These are phyloP conservation scores for Bryoglossum gracile DNA, from an alignment of 495 filamentous ascomycete genomes.

Conservation along the genomic window DNA sequence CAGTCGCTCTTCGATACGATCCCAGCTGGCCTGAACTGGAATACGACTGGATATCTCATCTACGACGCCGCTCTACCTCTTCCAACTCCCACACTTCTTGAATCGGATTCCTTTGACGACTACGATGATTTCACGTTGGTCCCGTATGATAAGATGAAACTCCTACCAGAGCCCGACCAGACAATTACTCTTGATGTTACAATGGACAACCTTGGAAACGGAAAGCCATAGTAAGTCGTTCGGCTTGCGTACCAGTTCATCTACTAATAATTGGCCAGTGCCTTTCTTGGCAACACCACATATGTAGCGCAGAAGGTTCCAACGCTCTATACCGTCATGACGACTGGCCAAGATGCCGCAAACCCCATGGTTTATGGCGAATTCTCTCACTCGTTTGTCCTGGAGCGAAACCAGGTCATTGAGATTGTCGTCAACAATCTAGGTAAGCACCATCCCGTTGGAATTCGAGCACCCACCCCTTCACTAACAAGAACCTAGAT, in stretches of 20 bases:
- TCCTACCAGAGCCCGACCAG: slow-evolving; percentile 52
- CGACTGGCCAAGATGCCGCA: slow-evolving; percentile 52
- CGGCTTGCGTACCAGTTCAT: neutral
- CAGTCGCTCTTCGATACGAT: slow-evolving; percentile 64
- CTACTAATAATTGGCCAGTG: slow-evolving; percentile 33
- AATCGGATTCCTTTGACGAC: slow-evolving; percentile 50
- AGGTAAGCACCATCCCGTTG: slow-evolving; percentile 23
- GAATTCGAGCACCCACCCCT: neutral
- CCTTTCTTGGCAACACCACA: slow-evolving; percentile 75
- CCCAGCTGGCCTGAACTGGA: slow-evolving; percentile 59
- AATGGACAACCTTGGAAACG: slow-evolving; percentile 61
- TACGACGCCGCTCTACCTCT: slow-evolving; percentile 57
- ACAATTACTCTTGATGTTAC: slow-evolving; percentile 55
- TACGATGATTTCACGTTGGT: slow-evolving; percentile 70
- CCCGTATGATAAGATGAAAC: slow-evolving; percentile 52
- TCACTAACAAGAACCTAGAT: slow-evolving; percentile 22
- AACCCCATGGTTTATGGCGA: slow-evolving; percentile 65
- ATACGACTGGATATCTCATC: slow-evolving; percentile 72
- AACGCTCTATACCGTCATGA: slow-evolving; percentile 67
- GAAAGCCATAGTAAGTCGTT: slow-evolving; percentile 60
- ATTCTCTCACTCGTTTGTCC: slow-evolving; percentile 61
- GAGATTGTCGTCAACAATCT: slow-evolving; percentile 77
- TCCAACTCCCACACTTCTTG: slow-evolving; percentile 46
- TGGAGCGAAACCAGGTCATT: slow-evolving; percentile 59
- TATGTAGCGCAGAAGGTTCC: slow-evolving; percentile 72